Evolutionary conservation across 139 green algal genomes (phyloP).

Genomic region (Tetratostichococcus sp.): DNA sequence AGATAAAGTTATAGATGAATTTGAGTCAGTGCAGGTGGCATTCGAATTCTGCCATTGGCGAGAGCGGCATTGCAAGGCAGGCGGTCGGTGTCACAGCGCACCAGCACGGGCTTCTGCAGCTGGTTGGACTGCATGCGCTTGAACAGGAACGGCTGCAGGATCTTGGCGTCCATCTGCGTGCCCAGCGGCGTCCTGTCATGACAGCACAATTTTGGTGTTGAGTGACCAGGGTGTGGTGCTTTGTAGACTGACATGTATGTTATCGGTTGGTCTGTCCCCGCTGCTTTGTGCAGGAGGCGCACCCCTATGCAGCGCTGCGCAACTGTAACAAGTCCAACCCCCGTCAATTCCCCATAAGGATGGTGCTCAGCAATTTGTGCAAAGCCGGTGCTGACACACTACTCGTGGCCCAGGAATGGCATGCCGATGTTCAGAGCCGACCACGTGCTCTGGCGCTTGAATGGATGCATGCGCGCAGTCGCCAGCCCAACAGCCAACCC

Average conservation of each 20-base stretch:
- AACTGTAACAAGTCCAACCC: too few relatives aligned
- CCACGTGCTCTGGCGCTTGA: too few relatives aligned
- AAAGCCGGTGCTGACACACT: too few relatives aligned
- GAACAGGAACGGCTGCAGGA: background rate
- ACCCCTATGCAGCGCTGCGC: too few relatives aligned
- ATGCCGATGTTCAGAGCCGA: too few relatives aligned
- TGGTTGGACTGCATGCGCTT: background rate
- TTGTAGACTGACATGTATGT: background rate
- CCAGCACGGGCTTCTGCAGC: conserved; percentile 17
- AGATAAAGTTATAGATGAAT: background rate
- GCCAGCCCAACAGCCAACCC: background rate
- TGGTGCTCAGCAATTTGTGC: too few relatives aligned
- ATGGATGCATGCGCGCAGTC: too few relatives aligned
- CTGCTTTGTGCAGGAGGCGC: too few relatives aligned
- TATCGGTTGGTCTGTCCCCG: too few relatives aligned
- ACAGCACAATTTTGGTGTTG: background rate
- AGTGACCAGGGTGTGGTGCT: background rate
- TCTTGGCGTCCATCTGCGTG: conserved; percentile 16
- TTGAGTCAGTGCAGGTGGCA: background rate
- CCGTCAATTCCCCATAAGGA: too few relatives aligned
- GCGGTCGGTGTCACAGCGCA: too few relatives aligned
- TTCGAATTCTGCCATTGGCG: background rate
- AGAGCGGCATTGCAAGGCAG: background rate
- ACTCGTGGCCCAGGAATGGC: too few relatives aligned
- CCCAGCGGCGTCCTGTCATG: conserved; percentile 15